phyloP scores from a whole-genome alignment of 2,329 filamentous ascomycete species.

The Hortaea sp. region DNA sequence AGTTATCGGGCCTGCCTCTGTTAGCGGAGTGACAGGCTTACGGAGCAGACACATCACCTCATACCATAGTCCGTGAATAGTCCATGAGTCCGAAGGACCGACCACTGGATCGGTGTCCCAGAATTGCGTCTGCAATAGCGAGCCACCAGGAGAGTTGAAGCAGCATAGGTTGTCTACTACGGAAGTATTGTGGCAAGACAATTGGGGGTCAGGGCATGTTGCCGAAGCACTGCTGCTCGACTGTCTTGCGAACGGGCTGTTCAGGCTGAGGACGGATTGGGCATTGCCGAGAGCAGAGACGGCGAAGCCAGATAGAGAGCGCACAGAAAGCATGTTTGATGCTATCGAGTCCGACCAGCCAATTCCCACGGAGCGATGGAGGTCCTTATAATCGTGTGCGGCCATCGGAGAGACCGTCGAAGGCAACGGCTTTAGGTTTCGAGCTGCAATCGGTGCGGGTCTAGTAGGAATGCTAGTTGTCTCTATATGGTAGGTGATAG shows the following conservation, averaged over 20 bases:
- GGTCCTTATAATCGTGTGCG: background rate
- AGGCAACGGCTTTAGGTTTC: background rate
- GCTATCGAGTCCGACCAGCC: background rate
- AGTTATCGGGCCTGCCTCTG: conserved; percentile 38
- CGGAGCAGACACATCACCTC: background rate
- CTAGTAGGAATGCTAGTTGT: too few relatives aligned
- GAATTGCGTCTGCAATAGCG: conserved; percentile 65
- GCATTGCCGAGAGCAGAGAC: conserved; percentile 18
- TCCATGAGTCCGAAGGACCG: conserved; percentile 62
- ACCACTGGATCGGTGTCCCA: conserved; percentile 60
- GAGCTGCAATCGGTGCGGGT: too few relatives aligned
- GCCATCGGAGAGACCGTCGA: background rate
- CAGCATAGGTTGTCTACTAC: conserved; percentile 58
- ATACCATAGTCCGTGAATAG: conserved; percentile 53
- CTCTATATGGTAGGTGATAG: too few relatives aligned
- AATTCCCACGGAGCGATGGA: background rate
- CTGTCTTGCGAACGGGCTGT: conserved; percentile 7
- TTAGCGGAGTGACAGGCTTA: background rate
- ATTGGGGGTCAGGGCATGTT: conserved; percentile 31
- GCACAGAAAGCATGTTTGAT: conserved; percentile 22
- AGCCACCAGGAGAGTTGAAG: conserved; percentile 62
- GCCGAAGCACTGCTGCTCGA: conserved; percentile 9
- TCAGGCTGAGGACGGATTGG: conserved; percentile 17
- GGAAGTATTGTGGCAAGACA: conserved; percentile 57
- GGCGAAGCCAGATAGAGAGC: conserved; percentile 16